A percentile compares a stretch with the other conserved stretches of the same genome.
phyloP scores from a whole-genome alignment of 352 stramenopile genomes.

The Phytophthora nicotianae region DNA sequence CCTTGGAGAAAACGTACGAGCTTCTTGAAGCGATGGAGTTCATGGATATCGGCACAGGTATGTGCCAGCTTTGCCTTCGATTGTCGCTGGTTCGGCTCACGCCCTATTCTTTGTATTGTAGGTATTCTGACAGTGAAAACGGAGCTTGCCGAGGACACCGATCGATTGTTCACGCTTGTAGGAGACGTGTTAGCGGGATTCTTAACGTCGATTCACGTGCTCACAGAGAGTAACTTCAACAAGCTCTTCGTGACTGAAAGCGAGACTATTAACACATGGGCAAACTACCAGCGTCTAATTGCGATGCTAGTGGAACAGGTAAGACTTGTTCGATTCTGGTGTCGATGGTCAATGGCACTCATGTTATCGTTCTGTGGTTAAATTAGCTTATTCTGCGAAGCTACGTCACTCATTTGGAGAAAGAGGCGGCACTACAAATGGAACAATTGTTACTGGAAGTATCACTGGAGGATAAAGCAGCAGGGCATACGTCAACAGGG shows the following conservation, averaged over 20 bases:
- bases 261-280: constrained; percentile 81
- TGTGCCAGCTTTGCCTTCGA: not conserved
- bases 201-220: constrained; percentile 60
- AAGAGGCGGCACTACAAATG: constrained; percentile 76
- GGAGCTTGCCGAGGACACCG: constrained; percentile 73
- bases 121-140: constrained; percentile 87
- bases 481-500: constrained; percentile 3
- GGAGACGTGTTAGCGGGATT: constrained; percentile 71
- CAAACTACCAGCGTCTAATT: constrained; percentile 83
- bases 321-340: not conserved
- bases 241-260: constrained; percentile 80
- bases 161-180: constrained; percentile 70
- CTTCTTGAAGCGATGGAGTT: constrained; percentile 90
- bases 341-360: not conserved
- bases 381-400: constrained; percentile 75
- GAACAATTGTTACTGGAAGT: constrained; percentile 70
- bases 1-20: constrained; percentile 77
- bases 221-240: constrained; percentile 68
- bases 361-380: not conserved
- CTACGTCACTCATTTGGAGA: constrained; percentile 72
- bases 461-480: constrained; percentile 38
- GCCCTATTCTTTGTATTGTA: constrained; percentile 12
- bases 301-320: constrained; percentile 86
- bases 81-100: constrained; percentile 1
- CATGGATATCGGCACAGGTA: constrained; percentile 86